phyloP scores from a whole-genome alignment of 176 grass and related monocot species.

The Olyra latifolia region DNA sequence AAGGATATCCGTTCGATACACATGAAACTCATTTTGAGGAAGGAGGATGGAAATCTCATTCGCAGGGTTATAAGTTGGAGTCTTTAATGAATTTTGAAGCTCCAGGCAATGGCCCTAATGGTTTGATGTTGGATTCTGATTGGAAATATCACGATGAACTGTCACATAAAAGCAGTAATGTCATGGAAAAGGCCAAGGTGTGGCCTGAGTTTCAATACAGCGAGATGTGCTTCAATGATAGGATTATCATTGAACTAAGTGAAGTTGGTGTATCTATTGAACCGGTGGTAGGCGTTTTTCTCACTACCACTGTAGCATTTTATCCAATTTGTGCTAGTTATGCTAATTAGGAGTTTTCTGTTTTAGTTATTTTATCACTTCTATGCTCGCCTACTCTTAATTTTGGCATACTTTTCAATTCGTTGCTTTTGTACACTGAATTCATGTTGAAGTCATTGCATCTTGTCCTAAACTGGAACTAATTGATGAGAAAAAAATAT shows the following conservation, averaged over 20 bases:
- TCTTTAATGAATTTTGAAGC: conserved; percentile 47
- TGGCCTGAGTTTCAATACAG: conserved; percentile 67
- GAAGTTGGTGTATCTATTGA: conserved; percentile 73
- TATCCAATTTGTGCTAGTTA: conserved; percentile 25
- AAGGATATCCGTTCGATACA: conserved; percentile 48
- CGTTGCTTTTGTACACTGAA: background rate
- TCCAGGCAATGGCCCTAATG: conserved; percentile 47
- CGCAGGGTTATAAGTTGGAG: conserved; percentile 47
- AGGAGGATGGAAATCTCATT: conserved; percentile 55
- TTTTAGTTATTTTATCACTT: background rate
- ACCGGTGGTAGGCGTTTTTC: conserved; percentile 53
- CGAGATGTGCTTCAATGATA: conserved; percentile 72
- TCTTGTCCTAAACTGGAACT: background rate
- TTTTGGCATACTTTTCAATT: background rate
- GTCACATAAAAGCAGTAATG: conserved; percentile 41
- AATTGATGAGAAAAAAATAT: conserved; percentile 4
- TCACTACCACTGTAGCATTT: conserved; percentile 16
- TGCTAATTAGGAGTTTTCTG: background rate
- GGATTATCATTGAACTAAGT: conserved; percentile 74
- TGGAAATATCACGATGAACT: conserved; percentile 59
- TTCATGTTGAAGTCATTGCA: background rate
- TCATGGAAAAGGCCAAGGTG: conserved; percentile 43
- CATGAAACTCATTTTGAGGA: conserved; percentile 55
- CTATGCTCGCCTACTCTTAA: background rate
- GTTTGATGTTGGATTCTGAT: conserved; percentile 51